These are phyloP conservation scores for Leucosporidium creatinivorum DNA, from an alignment of 768 basidiomycete species.

Conservation along the genomic window DNA sequence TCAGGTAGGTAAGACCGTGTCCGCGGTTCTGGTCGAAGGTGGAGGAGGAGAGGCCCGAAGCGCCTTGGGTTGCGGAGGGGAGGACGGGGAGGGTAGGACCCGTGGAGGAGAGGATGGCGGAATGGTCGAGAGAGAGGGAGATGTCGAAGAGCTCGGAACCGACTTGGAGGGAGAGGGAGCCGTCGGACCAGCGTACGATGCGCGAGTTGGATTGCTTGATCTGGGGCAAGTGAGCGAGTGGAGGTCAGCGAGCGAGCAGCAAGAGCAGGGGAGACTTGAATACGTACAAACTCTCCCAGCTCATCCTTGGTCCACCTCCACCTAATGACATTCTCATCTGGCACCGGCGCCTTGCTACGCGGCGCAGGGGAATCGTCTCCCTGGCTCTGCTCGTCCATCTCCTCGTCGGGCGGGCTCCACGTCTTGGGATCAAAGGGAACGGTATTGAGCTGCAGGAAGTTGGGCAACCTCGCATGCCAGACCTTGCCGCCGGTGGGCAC, in stretches of 20 bases:
- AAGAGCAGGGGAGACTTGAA: background rate
- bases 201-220: slow-evolving; percentile 80
- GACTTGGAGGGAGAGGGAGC: slow-evolving; percentile 76
- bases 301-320: slow-evolving; percentile 88
- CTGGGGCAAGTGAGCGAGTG: slow-evolving; percentile 44
- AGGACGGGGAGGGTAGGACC: slow-evolving; percentile 45
- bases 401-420: slow-evolving; percentile 74
- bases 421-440: slow-evolving; percentile 83
- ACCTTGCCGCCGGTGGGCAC: slow-evolving; percentile 48
- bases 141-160: slow-evolving; percentile 94
- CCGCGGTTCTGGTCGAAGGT: slow-evolving; percentile 31
- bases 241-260: slow-evolving; percentile 6
- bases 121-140: slow-evolving; percentile 66
- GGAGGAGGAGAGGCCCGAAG: slow-evolving; percentile 45
- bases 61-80: slow-evolving; percentile 38
- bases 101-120: slow-evolving; percentile 48
- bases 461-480: slow-evolving; percentile 83
- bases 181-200: slow-evolving; percentile 92
- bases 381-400: slow-evolving; percentile 58
- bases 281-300: slow-evolving; percentile 65
- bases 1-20: slow-evolving; percentile 78
- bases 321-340: slow-evolving; percentile 86
- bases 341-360: slow-evolving; percentile 61
- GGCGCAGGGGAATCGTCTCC: slow-evolving; percentile 55
- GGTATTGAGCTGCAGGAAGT: slow-evolving; percentile 80